Evolutionary conservation across 192 early-diverging fungal species (phyloP).

Genomic region (Diversispora epigaea): DNA sequence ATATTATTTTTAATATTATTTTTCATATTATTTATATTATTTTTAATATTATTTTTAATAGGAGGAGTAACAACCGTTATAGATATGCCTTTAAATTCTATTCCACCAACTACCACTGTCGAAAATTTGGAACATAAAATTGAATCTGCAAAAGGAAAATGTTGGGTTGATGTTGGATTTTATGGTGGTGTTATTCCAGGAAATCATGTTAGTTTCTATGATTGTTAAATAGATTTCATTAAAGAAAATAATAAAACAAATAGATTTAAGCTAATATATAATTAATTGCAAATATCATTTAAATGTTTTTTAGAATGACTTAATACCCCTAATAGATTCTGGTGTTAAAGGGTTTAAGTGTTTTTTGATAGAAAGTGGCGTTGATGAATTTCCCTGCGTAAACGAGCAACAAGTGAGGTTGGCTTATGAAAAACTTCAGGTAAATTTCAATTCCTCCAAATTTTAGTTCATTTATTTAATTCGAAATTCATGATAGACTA

Average conservation of each 20-base stretch:
- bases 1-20: background rate
- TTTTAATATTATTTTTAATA: constrained; percentile 2
- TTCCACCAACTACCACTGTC: constrained; percentile 79
- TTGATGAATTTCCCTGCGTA: constrained; percentile 82
- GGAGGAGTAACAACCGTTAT: constrained; percentile 78
- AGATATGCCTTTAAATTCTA: constrained; percentile 86
- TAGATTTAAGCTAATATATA: background rate
- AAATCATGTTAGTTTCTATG: constrained; percentile 42
- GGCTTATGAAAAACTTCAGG: constrained; percentile 66
- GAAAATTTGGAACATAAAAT: constrained; percentile 65
- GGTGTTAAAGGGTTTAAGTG: constrained; percentile 83
- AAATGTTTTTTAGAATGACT: constrained; percentile 39
- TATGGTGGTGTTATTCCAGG: constrained; percentile 80
- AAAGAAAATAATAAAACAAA: background rate
- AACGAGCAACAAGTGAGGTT: constrained; percentile 62
- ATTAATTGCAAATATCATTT: background rate
- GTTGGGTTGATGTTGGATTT: constrained; percentile 76
- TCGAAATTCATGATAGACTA: background rate
- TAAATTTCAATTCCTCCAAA: constrained; percentile 17
- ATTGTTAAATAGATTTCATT: constrained; percentile 4
- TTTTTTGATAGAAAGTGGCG: constrained; percentile 81
- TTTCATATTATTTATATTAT: background rate
- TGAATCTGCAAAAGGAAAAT: constrained; percentile 63
- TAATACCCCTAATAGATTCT: constrained; percentile 59
- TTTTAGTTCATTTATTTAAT: background rate